These are phyloP conservation scores for Leucosporidium yakuticum DNA, from an alignment of 768 basidiomycete genomes.

Conservation along the genomic window DNA sequence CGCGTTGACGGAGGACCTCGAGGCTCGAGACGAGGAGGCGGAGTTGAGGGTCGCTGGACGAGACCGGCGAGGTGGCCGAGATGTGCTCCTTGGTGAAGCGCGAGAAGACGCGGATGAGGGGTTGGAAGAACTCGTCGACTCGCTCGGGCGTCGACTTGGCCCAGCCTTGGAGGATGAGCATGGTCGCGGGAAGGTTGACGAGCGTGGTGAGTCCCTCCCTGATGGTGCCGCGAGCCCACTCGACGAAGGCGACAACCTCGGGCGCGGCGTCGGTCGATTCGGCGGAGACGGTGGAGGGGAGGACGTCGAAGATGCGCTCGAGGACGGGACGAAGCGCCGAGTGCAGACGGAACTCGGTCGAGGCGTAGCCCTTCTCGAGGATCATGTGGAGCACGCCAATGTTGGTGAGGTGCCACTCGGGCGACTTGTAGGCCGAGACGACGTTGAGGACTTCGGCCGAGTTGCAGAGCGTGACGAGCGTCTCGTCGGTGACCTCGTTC, in stretches of 20 bases:
- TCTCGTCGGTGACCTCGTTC: conserved; percentile 67
- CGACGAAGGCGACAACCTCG: conserved; percentile 57
- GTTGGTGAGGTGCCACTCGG: conserved; percentile 72
- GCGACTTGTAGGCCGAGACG: conserved; percentile 72
- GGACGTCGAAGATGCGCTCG: conserved; percentile 36
- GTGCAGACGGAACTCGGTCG: conserved; percentile 66
- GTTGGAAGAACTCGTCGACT: conserved; percentile 68
- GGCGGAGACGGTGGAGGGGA: conserved; percentile 20
- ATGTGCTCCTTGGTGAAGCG: conserved; percentile 85
- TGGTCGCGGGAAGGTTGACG: conserved; percentile 65
- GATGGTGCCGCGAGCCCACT: conserved; percentile 66
- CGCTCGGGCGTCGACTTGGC: conserved; percentile 73
- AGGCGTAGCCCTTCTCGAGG: conserved; percentile 71
- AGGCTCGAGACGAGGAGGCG: conserved; percentile 61
- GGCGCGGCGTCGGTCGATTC: conserved; percentile 20
- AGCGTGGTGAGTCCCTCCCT: conserved; percentile 71
- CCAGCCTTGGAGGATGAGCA: conserved; percentile 81
- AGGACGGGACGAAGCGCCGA: conserved; percentile 50
- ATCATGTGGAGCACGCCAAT: conserved; percentile 68
- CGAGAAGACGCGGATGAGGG: conserved; percentile 74
- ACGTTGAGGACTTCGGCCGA: conserved; percentile 84
- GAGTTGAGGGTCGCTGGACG: conserved; percentile 53
- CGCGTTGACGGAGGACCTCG: conserved; percentile 73
- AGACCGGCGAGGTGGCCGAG: conserved; percentile 50
- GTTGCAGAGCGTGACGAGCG: conserved; percentile 64